Percentiles rank a stretch among this genome's conserved stretches.
These are phyloP conservation scores for Fusarium miscanthi DNA, from an alignment of 2,329 filamentous ascomycete genomes.

Conservation along the genomic window DNA sequence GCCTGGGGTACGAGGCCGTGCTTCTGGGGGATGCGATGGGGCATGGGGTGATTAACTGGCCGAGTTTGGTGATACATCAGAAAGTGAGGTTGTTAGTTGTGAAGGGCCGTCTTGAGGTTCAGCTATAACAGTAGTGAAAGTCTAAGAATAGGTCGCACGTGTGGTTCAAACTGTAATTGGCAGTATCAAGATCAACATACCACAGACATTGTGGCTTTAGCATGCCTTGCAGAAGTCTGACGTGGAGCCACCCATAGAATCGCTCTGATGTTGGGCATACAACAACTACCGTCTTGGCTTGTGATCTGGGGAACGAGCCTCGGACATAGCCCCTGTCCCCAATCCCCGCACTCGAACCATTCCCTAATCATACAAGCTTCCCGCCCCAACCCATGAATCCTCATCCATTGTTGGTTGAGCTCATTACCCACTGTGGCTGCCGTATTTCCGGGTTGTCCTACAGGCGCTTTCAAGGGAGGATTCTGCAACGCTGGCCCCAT, in stretches of 20 bases:
- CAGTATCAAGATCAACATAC: neutral
- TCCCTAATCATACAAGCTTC: constrained; percentile 28
- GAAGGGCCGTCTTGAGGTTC: neutral
- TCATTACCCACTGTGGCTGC: constrained; percentile 14
- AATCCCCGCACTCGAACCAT: constrained; percentile 26
- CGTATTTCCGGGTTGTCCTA: constrained; percentile 12
- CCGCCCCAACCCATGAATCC: neutral
- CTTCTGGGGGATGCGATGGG: neutral
- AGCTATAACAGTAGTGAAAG: neutral
- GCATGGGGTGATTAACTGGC: neutral
- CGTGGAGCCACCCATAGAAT: neutral
- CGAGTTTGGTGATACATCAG: constrained; percentile 4
- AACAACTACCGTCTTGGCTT: constrained; percentile 24
- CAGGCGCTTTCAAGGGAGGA: constrained; percentile 7
- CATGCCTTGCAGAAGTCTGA: constrained; percentile 20
- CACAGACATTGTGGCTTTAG: constrained; percentile 6
- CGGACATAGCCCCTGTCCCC: constrained; percentile 31
- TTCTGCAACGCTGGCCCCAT: constrained; percentile 3
- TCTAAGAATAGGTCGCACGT: neutral
- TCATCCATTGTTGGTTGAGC: constrained; percentile 4
- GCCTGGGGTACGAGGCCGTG: constrained; percentile 1
- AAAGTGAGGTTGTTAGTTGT: neutral
- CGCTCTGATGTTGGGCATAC: neutral
- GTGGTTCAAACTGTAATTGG: neutral
- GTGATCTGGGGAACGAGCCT: constrained; percentile 34